Evolutionary conservation across 805 yeast species (phyloP), one percentile per base, ranked within the genome.

Genomic region (Starmerella bombicola): DNA sequence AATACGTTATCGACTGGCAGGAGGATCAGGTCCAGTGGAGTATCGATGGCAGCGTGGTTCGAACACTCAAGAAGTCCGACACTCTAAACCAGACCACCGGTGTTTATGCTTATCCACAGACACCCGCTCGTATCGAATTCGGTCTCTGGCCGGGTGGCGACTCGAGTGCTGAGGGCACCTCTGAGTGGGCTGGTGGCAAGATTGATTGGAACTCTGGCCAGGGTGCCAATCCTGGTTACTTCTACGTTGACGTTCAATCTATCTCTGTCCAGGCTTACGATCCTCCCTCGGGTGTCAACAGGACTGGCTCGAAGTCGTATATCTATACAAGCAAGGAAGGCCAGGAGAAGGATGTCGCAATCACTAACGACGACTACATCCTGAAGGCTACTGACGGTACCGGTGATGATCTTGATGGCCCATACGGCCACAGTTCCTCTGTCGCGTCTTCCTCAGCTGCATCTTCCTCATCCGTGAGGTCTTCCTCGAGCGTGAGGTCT

Each of bases 151-250:
- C 75, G 30, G 76, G 70, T 38, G 76, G 76, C 28, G 67, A 60
- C 48, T 54, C 71, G 21, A 30, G 48, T 33, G 64, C 67, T 3
- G 64, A 57, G 47, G 86, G 85, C 34, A 79, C 85, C n/a, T 66
- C 73, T 42, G 69, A 67, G 45, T 78, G 86, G 86, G 81, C 94
- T 28, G 95, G 95, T 63, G 96, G 96, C 63, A 66, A 48, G 22
- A 74, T 86, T 46, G 67, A 82, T 64, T 86, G 96, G 96, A 62
- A 78, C 58, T 70, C 86, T 12, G 57, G 67, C 3, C 95, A 84
- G 60, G 71, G 85, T 43, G 54, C 66, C 45, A 65, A 79, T 42
- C 72, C 77, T 38, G 95, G 96, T n/a, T 86, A 85, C 65, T 78
- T 73, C 64, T 83, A 75, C 57, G 76, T 80, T 21, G 67, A 71